Evolutionary conservation across 202 grass and related monocot species (phyloP).

Genomic region (Schoenoplectus tabernaemontani): DNA sequence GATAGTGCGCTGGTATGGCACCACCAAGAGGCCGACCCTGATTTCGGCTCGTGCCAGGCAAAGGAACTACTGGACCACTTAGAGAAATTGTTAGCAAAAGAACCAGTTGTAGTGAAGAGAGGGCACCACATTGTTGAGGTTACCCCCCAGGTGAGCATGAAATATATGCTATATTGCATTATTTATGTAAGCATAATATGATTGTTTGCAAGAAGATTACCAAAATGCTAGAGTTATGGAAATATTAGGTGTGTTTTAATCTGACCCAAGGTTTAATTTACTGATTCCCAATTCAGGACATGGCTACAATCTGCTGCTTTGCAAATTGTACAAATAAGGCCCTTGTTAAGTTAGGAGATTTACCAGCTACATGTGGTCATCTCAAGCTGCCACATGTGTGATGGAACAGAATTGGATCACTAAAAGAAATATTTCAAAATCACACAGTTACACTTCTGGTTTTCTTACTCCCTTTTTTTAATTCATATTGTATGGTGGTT

Average conservation of each 20-base stretch:
- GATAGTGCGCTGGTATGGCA: conserved; percentile 70
- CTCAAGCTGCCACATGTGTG: not conserved
- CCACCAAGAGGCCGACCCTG: conserved; percentile 55
- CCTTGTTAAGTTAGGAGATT: not conserved
- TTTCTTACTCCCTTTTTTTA: not conserved
- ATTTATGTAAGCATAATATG: not conserved
- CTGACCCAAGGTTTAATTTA: not conserved
- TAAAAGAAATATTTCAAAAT: not conserved
- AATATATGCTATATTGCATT: conserved; percentile 15
- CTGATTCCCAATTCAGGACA: not conserved
- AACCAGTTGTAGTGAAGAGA: conserved; percentile 54
- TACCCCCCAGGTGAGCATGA: conserved; percentile 52
- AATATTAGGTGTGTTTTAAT: not conserved
- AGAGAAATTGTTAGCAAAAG: conserved; percentile 45
- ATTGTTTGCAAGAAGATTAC: not conserved
- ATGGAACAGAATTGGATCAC: not conserved
- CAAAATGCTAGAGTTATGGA: not conserved
- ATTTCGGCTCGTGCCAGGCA: conserved; percentile 51
- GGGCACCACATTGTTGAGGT: conserved; percentile 61
- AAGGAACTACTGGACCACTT: conserved; percentile 71
- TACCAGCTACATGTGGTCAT: not conserved
- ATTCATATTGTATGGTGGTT: not conserved
- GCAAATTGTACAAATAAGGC: not conserved
- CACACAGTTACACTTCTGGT: not conserved
- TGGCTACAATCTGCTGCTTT: not conserved